Conservation (phyloP, 805 yeast species). For the Candida montana region DNA sequence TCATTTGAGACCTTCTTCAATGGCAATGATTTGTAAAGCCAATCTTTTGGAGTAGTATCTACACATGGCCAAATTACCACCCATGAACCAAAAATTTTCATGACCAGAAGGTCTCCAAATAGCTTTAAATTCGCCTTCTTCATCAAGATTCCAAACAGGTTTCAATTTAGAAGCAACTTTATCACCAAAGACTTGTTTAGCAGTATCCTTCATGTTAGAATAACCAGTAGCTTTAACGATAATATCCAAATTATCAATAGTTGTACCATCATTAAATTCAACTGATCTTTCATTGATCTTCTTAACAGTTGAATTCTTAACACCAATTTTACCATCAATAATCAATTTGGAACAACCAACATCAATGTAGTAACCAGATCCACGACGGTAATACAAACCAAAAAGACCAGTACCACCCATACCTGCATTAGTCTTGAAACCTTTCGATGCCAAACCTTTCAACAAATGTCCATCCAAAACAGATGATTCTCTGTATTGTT, state of each 20-base stretch:
- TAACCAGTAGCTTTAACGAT: constrained; percentile 43
- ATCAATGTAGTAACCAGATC: constrained; percentile 44
- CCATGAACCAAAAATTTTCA: constrained; percentile 37
- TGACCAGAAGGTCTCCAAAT: constrained; percentile 37
- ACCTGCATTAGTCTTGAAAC: constrained; percentile 38
- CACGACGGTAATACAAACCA: constrained; percentile 35
- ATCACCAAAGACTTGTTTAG: constrained; percentile 33
- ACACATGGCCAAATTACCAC: constrained; percentile 36
- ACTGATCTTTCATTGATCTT: constrained; percentile 35
- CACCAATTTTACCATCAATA: constrained; percentile 33
- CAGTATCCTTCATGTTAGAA: constrained; percentile 37
- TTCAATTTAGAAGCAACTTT: constrained; percentile 30
- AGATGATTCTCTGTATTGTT: constrained; percentile 30
- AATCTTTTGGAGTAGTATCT: constrained; percentile 34
- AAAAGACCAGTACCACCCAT: constrained; percentile 39
- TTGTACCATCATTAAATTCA: constrained; percentile 34
- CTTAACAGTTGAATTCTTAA: constrained; percentile 33
- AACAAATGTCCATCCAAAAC: constrained; percentile 29
- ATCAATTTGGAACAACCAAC: constrained; percentile 39
- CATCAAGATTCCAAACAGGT: constrained; percentile 39
- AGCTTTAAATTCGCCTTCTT: constrained; percentile 38
- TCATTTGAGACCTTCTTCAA: constrained; percentile 21
- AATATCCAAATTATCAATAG: constrained; percentile 30
- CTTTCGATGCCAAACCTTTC: constrained; percentile 29
- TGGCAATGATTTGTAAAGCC: constrained; percentile 37